Percentiles rank a stretch among this genome's conserved stretches.
Evolutionary conservation across 257 asterid genomes (phyloP).

Genomic region (Haberlea rhodopensis): DNA sequence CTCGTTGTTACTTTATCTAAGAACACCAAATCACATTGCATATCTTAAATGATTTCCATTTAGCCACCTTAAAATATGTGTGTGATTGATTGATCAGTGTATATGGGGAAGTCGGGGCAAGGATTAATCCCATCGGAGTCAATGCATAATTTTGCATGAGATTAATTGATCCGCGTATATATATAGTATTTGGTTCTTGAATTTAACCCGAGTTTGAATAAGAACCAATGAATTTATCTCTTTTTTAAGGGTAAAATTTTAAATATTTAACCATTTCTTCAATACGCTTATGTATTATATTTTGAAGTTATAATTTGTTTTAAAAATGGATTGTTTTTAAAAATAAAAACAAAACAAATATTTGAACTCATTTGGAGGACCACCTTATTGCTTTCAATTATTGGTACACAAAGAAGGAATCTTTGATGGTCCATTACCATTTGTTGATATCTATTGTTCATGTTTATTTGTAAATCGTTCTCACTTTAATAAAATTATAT

Average conservation of each 20-base stretch:
- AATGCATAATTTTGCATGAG: too few species aligned
- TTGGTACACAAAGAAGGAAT: conserved; percentile 13
- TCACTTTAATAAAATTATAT: too few species aligned
- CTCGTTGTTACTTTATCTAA: too few species aligned
- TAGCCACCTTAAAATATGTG: background rate
- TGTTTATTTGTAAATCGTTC: too few species aligned
- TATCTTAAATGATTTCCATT: background rate
- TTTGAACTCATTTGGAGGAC: background rate
- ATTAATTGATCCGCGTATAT: too few species aligned
- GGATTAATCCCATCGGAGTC: too few species aligned
- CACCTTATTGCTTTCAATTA: conserved; percentile 26
- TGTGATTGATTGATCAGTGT: background rate
- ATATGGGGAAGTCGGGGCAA: too few species aligned
- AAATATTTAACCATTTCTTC: too few species aligned
- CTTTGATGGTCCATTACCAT: conserved; percentile 21
- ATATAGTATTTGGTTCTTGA: background rate
- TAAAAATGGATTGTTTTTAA: too few species aligned
- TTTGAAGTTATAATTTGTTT: background rate
- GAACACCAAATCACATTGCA: background rate
- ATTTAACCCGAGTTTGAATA: too few species aligned
- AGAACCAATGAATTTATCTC: too few species aligned
- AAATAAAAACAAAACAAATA: background rate
- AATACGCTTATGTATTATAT: background rate
- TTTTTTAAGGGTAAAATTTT: background rate
- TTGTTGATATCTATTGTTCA: background rate